Conservation (phyloP, 1,284 basidiomycete genomes). For the Wolfiporia cocos region DNA sequence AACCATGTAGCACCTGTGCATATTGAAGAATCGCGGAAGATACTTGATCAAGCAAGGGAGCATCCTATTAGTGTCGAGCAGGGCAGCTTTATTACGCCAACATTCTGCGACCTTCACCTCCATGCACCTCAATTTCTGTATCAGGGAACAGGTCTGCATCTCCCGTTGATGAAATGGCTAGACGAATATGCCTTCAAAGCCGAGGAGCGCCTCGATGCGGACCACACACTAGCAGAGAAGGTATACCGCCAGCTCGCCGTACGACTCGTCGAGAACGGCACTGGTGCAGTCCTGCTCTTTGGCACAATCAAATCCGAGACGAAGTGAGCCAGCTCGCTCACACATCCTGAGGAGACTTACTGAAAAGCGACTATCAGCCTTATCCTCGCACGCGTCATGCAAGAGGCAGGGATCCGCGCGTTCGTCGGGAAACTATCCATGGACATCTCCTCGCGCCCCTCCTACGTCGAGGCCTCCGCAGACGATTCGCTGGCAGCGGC, state of each 20-base stretch:
- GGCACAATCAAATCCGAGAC: constrained; percentile 77
- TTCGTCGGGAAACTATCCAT: constrained; percentile 84
- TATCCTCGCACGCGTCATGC: constrained; percentile 70
- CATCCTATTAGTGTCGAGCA: constrained; percentile 32
- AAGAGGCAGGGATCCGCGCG: constrained; percentile 63
- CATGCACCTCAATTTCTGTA: constrained; percentile 87
- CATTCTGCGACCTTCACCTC: constrained; percentile 77
- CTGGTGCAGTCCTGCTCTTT: constrained; percentile 71
- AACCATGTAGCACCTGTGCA: constrained; percentile 37
- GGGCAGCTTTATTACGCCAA: constrained; percentile 67
- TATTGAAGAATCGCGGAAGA: constrained; percentile 27
- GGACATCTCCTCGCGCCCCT: constrained; percentile 69
- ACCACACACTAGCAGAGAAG: constrained; percentile 48
- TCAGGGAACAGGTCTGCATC: constrained; percentile 77
- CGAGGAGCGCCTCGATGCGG: constrained; percentile 66
- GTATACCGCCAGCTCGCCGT: constrained; percentile 64
- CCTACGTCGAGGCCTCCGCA: constrained; percentile 63
- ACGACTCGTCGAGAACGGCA: constrained; percentile 65
- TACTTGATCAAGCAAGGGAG: constrained; percentile 18
- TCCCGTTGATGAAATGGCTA: constrained; percentile 82
- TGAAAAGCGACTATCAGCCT: constrained; percentile 22
- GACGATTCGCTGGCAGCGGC: constrained; percentile 45
- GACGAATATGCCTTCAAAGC: constrained; percentile 73
- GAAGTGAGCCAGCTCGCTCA: constrained; percentile 48
- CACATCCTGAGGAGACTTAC: not conserved